Percentiles rank a stretch among this genome's conserved stretches.
These are phyloP conservation scores for Thalassiosira gravida DNA, from an alignment of 352 stramenopile species.

Conservation along the genomic window DNA sequence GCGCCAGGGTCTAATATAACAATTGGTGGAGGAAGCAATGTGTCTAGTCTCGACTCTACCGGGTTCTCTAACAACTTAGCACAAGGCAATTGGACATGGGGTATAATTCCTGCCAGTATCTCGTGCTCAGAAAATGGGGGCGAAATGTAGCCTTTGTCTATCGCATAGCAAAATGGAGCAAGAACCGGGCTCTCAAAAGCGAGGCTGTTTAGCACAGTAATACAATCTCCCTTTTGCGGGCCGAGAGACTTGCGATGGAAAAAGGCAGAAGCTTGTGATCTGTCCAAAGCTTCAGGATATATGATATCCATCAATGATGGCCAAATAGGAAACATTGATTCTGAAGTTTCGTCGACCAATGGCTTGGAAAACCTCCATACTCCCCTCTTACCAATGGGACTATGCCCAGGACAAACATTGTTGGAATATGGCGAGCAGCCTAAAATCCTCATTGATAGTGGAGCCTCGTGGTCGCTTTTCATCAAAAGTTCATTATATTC, in stretches of 20 bases:
- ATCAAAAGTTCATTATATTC: background rate
- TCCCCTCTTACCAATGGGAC: conserved; percentile 37
- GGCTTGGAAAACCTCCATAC: conserved; percentile 51
- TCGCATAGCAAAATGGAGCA: conserved; percentile 51
- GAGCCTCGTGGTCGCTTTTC: conserved; percentile 9
- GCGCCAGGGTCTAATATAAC: conserved; percentile 51
- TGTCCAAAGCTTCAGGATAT: conserved; percentile 48
- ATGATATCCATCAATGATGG: conserved; percentile 39
- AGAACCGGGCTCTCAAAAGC: conserved; percentile 66
- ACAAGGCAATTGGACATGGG: conserved; percentile 47
- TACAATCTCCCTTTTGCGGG: conserved; percentile 38
- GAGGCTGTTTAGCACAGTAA: conserved; percentile 48
- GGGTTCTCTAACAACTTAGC: conserved; percentile 51
- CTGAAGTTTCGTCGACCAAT: conserved; percentile 21
- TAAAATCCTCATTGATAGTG: conserved; percentile 54
- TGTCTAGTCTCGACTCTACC: conserved; percentile 55
- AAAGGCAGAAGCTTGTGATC: conserved; percentile 45
- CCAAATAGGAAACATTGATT: conserved; percentile 45
- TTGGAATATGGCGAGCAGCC: conserved; percentile 42
- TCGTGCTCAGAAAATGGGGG: conserved; percentile 60
- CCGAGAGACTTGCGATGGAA: conserved; percentile 53
- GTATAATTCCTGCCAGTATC: conserved; percentile 37
- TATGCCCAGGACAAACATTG: conserved; percentile 49
- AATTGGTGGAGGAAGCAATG: conserved; percentile 52
- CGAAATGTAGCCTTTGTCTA: conserved; percentile 43